phyloP scores from a whole-genome alignment of 495 filamentous ascomycete genomes.

The Echria macrotheca region DNA sequence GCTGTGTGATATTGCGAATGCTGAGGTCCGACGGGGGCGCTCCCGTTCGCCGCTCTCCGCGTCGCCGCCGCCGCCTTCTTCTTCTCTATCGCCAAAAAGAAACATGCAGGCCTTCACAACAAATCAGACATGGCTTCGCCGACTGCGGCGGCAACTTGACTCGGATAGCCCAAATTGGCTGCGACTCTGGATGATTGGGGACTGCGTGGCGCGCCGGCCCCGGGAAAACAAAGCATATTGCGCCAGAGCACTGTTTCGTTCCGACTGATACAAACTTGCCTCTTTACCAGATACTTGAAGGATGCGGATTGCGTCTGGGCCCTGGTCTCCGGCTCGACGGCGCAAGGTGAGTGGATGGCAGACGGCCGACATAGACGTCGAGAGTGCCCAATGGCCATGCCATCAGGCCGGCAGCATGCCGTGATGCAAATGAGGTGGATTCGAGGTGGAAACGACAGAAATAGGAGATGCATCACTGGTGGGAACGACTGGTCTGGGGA shows the following conservation, averaged over 20 bases:
- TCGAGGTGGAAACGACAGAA: constrained; percentile 1
- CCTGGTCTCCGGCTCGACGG: not conserved
- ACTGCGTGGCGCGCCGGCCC: not conserved
- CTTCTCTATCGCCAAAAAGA: not conserved
- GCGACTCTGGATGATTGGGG: not conserved
- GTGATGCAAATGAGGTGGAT: constrained; percentile 10
- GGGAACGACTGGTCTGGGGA: constrained; percentile 2
- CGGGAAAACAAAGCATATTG: not conserved
- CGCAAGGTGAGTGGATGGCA: constrained; percentile 4
- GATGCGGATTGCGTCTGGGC: constrained; percentile 10
- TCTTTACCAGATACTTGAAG: constrained; percentile 2
- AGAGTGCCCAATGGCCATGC: too few species aligned
- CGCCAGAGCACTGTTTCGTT: not conserved
- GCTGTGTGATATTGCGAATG: too few species aligned
- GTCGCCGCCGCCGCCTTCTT: not conserved
- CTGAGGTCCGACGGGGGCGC: not conserved
- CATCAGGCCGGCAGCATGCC: too few species aligned
- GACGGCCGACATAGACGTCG: not conserved
- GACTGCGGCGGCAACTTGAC: not conserved
- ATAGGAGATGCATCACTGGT: constrained; percentile 2
- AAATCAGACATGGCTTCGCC: too few species aligned
- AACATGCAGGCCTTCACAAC: not conserved
- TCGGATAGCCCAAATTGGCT: not conserved
- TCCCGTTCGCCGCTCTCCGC: not conserved
- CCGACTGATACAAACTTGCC: not conserved